Percentiles rank a stretch among this genome's conserved stretches.
phyloP scores from a whole-genome alignment of 2,329 filamentous ascomycete genomes.

The Pyrenophora tritici-repentis region DNA sequence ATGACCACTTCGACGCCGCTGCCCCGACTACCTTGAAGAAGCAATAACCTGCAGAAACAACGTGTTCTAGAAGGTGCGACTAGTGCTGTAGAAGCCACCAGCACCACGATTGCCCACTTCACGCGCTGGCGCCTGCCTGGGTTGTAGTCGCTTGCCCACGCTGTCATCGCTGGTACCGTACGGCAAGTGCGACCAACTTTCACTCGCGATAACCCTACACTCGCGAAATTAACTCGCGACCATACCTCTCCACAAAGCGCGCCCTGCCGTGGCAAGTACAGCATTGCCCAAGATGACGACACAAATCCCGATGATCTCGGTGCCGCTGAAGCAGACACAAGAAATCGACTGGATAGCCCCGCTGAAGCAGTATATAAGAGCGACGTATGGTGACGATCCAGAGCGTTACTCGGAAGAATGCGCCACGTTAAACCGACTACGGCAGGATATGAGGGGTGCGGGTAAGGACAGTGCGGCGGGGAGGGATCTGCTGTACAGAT shows the following conservation, averaged over 20 bases:
- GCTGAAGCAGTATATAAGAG: slow-evolving; percentile 88
- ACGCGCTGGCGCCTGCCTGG: slow-evolving; percentile 6
- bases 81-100: slow-evolving; percentile 4
- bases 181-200: neutral
- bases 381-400: slow-evolving; percentile 94
- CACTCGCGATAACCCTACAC: neutral
- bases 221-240: neutral
- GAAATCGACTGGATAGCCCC: slow-evolving; percentile 98
- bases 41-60: neutral
- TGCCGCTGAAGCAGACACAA: slow-evolving; percentile 89
- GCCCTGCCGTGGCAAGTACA: slow-evolving; percentile 16
- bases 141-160: neutral
- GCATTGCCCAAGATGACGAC: slow-evolving; percentile 38
- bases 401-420: slow-evolving; percentile 97
- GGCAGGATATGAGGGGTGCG: slow-evolving; percentile 97
- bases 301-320: slow-evolving; percentile 88
- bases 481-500: slow-evolving; percentile 90
- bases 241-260: slow-evolving; percentile 24
- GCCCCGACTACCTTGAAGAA: neutral
- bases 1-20: slow-evolving; percentile 1
- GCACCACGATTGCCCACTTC: slow-evolving; percentile 8
- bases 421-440: slow-evolving; percentile 86
- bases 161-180: slow-evolving; percentile 10
- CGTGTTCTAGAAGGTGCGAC: neutral
- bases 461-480: slow-evolving; percentile 96